phyloP scores from a whole-genome alignment of 345 rosid species.

The Gossypioides kirkii region DNA sequence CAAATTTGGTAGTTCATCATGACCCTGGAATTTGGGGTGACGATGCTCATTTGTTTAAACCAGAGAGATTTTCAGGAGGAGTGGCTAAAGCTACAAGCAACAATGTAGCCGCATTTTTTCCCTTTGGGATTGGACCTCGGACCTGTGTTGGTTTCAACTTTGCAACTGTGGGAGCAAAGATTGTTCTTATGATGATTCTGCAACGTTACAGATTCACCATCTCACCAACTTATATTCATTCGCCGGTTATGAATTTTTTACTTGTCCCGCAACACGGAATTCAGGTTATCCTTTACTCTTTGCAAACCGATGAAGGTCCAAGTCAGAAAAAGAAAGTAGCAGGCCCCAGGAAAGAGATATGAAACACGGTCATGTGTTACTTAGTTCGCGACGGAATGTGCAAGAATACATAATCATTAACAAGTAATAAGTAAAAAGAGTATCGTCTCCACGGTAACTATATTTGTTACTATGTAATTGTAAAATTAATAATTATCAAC shows the following conservation, averaged over 20 bases:
- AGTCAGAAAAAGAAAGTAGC: too few species aligned
- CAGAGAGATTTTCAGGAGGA: constrained; percentile 31
- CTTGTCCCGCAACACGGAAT: constrained; percentile 20
- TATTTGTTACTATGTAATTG: too few species aligned
- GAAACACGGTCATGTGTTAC: not conserved
- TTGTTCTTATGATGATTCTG: constrained; percentile 14
- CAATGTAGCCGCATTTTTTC: constrained; percentile 15
- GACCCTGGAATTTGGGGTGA: constrained; percentile 33
- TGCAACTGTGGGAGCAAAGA: constrained; percentile 17
- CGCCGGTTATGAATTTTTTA: not conserved
- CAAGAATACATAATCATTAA: too few species aligned
- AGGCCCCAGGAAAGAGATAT: not conserved
- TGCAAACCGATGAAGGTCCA: not conserved
- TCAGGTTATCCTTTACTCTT: not conserved
- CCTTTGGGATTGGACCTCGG: constrained; percentile 26
- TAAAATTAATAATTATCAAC: too few species aligned
- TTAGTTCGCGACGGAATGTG: too few species aligned
- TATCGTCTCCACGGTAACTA: too few species aligned
- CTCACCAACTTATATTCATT: constrained; percentile 22
- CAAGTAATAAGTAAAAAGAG: too few species aligned
- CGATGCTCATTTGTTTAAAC: constrained; percentile 30
- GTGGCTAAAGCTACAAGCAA: constrained; percentile 25
- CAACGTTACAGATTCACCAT: constrained; percentile 14
- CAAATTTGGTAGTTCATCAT: constrained; percentile 22
- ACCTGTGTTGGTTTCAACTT: constrained; percentile 28